These are phyloP conservation scores for Fusarium burgessii DNA, from an alignment of 2,329 filamentous ascomycete genomes.

Conservation along the genomic window DNA sequence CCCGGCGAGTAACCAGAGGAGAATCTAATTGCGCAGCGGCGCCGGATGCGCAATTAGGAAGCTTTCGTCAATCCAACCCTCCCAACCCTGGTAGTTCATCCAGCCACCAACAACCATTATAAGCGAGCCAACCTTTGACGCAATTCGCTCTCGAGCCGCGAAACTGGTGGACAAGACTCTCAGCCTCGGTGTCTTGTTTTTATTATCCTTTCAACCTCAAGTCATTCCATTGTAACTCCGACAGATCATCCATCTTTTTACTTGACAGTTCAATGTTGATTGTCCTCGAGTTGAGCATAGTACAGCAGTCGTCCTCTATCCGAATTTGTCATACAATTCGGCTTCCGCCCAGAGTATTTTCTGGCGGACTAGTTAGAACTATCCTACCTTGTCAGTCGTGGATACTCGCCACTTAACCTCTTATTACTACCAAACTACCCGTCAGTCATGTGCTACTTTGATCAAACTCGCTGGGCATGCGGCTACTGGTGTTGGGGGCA, in stretches of 20 bases:
- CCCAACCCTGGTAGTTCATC: neutral
- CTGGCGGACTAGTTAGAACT: constrained; percentile 22
- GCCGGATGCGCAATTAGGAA: neutral
- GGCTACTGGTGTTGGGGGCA: constrained; percentile 95
- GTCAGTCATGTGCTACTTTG: constrained; percentile 90
- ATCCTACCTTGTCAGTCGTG: constrained; percentile 4
- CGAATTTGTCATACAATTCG: neutral
- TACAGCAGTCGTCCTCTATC: neutral
- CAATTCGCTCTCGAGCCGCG: neutral
- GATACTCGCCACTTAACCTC: constrained; percentile 21
- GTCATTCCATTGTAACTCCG: neutral
- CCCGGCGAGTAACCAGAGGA: neutral
- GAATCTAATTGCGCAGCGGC: neutral
- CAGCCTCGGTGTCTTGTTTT: neutral
- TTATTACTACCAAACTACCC: constrained; percentile 32
- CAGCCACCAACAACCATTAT: too few relatives aligned
- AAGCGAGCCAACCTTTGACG: neutral
- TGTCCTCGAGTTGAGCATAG: neutral
- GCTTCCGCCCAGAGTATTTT: neutral
- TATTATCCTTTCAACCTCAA: neutral
- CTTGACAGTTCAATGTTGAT: neutral
- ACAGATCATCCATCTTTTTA: neutral
- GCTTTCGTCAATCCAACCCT: neutral
- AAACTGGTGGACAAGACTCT: neutral
- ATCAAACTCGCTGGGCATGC: constrained; percentile 86